These are phyloP conservation scores for Yamadazyma buinensis DNA, from an alignment of 1,139 yeast species.

Conservation along the genomic window DNA sequence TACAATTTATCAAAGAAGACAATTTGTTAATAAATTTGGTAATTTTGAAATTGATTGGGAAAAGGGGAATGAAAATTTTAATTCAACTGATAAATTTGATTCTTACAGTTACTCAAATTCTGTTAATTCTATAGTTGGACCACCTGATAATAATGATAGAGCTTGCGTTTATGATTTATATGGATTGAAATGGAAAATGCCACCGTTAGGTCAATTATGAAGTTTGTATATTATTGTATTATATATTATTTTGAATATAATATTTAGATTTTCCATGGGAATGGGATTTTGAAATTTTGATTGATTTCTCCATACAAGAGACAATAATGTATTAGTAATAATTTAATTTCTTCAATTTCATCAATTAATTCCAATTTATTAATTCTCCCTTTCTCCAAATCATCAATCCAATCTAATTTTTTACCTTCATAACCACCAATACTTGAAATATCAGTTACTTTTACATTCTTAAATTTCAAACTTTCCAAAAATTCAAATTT, in stretches of 20 bases:
- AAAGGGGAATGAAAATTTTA: slow-evolving; percentile 14
- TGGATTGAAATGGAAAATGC: slow-evolving; percentile 53
- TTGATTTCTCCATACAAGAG: slow-evolving; percentile 21
- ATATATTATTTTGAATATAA: too few relatives aligned
- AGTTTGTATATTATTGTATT: too few relatives aligned
- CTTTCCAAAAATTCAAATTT: slow-evolving; percentile 30
- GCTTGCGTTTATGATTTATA: slow-evolving; percentile 33
- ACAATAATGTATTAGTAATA: slow-evolving; percentile 78
- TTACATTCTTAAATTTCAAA: slow-evolving; percentile 21
- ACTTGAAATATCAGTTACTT: slow-evolving; percentile 54
- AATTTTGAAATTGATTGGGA: slow-evolving; percentile 37
- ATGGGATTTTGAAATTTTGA: background rate
- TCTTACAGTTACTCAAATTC: slow-evolving; percentile 10
- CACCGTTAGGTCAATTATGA: slow-evolving; percentile 42
- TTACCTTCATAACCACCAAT: slow-evolving; percentile 49
- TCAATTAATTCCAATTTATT: slow-evolving; percentile 73
- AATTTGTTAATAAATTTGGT: slow-evolving; percentile 44
- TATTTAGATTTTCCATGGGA: slow-evolving; percentile 1
- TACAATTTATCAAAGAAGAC: slow-evolving; percentile 45
- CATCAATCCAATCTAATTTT: slow-evolving; percentile 39
- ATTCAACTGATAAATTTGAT: slow-evolving; percentile 10
- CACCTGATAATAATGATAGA: slow-evolving; percentile 14
- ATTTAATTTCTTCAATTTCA: slow-evolving; percentile 79
- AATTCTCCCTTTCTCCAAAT: slow-evolving; percentile 49
- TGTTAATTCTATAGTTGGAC: slow-evolving; percentile 26